phyloP scores from a whole-genome alignment of 352 stramenopile genomes.

The Thraustotheca clavata region DNA sequence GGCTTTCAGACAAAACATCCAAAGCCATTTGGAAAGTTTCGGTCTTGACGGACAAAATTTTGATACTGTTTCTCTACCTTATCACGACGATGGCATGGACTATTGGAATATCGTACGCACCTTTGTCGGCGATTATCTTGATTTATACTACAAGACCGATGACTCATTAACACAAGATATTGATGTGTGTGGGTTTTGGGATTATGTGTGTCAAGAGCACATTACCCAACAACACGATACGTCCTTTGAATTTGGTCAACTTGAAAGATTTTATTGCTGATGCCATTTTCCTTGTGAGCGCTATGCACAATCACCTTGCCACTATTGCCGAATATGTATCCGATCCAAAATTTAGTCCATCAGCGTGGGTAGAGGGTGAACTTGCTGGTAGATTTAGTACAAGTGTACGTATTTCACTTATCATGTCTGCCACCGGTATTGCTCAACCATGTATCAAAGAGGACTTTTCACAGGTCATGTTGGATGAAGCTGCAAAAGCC shows the following conservation, averaged over 20 bases:
- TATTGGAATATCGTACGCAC: constrained; percentile 11
- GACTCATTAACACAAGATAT: neutral
- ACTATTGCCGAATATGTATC: constrained; percentile 10
- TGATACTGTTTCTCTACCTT: constrained; percentile 11
- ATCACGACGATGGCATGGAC: constrained; percentile 14
- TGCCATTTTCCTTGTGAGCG: constrained; percentile 4
- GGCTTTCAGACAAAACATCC: constrained; percentile 63
- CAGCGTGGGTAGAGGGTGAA: constrained; percentile 10
- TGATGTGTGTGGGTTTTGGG: neutral
- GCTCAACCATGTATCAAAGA: neutral
- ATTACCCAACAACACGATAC: neutral
- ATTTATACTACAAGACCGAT: constrained; percentile 7
- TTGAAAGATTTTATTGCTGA: neutral
- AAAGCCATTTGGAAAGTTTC: constrained; percentile 79
- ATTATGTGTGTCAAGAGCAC: neutral
- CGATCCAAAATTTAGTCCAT: neutral
- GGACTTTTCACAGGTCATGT: constrained; percentile 11
- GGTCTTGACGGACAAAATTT: constrained; percentile 41
- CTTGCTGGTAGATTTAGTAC: neutral
- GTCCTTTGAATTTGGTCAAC: neutral
- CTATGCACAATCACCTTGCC: constrained; percentile 13
- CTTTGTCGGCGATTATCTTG: constrained; percentile 10
- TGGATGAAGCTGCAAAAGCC: constrained; percentile 5
- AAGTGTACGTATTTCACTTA: neutral
- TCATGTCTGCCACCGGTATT: constrained; percentile 8